These are phyloP conservation scores for Limnanthes douglasii DNA, from an alignment of 345 rosid genomes.

Conservation along the genomic window DNA sequence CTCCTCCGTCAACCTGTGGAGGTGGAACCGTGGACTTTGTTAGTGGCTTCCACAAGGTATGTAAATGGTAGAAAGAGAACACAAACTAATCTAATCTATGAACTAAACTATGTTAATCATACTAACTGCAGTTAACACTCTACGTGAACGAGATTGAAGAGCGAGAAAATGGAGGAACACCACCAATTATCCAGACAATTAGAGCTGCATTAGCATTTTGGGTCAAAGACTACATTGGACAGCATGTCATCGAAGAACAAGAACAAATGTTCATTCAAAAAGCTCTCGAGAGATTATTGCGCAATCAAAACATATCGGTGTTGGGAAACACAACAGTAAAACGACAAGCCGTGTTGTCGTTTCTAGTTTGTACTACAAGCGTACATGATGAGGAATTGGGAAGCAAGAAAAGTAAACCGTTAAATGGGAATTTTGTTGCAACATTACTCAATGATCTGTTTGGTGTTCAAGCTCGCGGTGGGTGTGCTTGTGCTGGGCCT, in stretches of 20 bases:
- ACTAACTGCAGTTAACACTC: conserved; percentile 29
- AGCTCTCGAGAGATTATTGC: conserved; percentile 27
- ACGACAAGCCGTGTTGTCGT: conserved; percentile 34
- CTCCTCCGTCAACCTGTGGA: conserved; percentile 49
- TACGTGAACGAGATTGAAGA: conserved; percentile 33
- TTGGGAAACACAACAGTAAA: conserved; percentile 24
- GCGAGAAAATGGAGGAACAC: conserved; percentile 48
- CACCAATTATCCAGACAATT: conserved; percentile 37
- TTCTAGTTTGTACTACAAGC: conserved; percentile 33
- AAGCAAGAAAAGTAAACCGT: conserved; percentile 31
- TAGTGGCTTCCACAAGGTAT: conserved; percentile 27
- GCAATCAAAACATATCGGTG: conserved; percentile 23
- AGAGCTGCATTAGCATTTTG: conserved; percentile 42
- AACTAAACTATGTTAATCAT: no score
- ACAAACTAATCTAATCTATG: not conserved
- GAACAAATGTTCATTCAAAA: conserved; percentile 18
- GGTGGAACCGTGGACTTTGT: conserved; percentile 54
- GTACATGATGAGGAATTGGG: conserved; percentile 29
- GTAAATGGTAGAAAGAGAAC: conserved; percentile 46
- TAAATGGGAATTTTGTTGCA: conserved; percentile 39
- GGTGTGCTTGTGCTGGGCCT: conserved; percentile 58
- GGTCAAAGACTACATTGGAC: conserved; percentile 36
- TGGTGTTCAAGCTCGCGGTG: conserved; percentile 52
- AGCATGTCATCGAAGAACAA: conserved; percentile 15
- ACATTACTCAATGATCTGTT: conserved; percentile 43